These are phyloP conservation scores for Quercus bicolor DNA, from an alignment of 306 rosid genomes.

Conservation along the genomic window DNA sequence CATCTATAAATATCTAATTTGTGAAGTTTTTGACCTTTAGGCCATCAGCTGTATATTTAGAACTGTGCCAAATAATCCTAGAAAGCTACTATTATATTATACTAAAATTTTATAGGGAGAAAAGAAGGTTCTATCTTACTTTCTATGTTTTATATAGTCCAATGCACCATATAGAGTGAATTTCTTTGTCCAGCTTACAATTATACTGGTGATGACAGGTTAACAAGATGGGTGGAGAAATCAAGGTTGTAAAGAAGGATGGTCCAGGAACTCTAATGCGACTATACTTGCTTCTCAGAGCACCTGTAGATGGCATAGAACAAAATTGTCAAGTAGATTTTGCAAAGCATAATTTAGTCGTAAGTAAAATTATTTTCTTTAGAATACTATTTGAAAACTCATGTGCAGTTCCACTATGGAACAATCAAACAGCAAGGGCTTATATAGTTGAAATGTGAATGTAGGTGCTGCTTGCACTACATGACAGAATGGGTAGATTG, in stretches of 20 bases:
- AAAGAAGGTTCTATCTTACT: background rate
- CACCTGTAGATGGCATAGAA: constrained; percentile 62
- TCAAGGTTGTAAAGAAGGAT: constrained; percentile 77
- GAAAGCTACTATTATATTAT: background rate
- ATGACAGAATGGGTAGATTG: constrained; percentile 65
- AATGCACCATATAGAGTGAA: background rate
- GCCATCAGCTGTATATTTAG: constrained; percentile 1
- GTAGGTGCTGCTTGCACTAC: constrained; percentile 84
- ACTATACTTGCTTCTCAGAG: constrained; percentile 64
- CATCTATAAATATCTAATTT: background rate
- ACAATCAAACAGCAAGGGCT: background rate
- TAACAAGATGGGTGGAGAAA: constrained; percentile 97
- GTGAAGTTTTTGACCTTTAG: background rate
- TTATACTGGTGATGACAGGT: constrained; percentile 48
- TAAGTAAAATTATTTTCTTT: constrained; percentile 38
- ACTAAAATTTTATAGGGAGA: background rate
- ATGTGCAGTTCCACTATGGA: background rate
- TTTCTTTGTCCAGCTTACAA: constrained; percentile 12
- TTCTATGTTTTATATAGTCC: constrained; percentile 9
- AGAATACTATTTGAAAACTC: constrained; percentile 7
- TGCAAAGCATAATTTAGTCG: constrained; percentile 60
- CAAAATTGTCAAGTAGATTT: constrained; percentile 65
- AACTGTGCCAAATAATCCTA: background rate
- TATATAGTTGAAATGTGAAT: constrained; percentile 12
- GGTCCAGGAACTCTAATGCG: constrained; percentile 88